Conservation (phyloP, 148 eudicot genomes). For the Beta vulgaris region DNA sequence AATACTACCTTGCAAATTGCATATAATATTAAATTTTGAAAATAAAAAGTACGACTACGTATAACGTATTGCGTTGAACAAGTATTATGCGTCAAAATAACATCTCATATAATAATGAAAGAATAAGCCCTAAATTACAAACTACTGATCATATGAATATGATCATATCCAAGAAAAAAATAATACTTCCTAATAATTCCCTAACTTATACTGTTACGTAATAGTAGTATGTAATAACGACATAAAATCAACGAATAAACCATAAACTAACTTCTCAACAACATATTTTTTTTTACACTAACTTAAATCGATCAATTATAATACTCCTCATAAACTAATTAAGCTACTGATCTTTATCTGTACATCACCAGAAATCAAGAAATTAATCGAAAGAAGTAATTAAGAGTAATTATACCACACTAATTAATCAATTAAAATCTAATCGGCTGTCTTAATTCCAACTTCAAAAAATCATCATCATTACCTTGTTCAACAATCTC, state of each 20-base stretch:
- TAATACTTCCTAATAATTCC: background rate
- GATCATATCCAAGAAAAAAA: background rate
- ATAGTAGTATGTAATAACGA: no score
- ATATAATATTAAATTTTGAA: no score
- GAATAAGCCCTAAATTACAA: background rate
- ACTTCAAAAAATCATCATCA: slow-evolving; percentile 27
- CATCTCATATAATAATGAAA: background rate
- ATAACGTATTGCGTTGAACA: no score
- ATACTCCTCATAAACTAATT: background rate
- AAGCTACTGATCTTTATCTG: background rate
- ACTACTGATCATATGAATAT: no score
- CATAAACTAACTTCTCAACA: no score
- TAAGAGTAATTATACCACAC: background rate
- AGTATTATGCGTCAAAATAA: background rate
- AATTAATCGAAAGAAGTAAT: background rate
- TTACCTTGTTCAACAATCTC: slow-evolving; percentile 20
- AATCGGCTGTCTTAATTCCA: slow-evolving; percentile 24
- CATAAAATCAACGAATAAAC: no score
- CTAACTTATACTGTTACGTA: background rate
- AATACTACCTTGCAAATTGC: background rate
- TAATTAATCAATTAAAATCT: background rate
- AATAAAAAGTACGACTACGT: no score
- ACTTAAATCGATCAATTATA: no score
- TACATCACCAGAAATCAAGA: background rate
- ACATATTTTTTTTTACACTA: no score